Base-by-base conservation (phyloP, 768 basidiomycete species). In the Hebeloma cylindrosporum region DNA sequence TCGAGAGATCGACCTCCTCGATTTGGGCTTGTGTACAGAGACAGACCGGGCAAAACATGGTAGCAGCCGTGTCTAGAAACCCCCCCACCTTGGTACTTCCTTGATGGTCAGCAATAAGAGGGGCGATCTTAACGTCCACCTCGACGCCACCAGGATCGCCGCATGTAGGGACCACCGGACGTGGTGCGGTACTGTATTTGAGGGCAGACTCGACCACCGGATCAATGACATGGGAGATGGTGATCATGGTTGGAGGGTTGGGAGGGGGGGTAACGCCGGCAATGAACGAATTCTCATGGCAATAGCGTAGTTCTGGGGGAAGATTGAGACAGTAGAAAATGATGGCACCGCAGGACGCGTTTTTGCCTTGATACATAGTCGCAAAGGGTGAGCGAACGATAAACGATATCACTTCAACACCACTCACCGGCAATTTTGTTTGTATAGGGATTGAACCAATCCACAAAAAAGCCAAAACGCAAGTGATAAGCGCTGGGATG, bases 381-480 rank as follows among this genome's bases (percentile, higher is more conserved):
- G 20, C 4, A 27, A 18, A 37, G 23, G 10, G 10, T n/a, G n/a
- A n/a, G n/a, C n/a, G n/a, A n/a, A n/a, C n/a, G n/a, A n/a, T n/a
- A n/a, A n/a, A n/a, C n/a, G n/a, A n/a, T n/a, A n/a, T n/a, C n/a
- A n/a, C n/a, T n/a, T n/a, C n/a, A n/a, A n/a, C n/a, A n/a, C n/a
- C n/a, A n/a, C 35, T 47, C 40, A 32, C 50, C 46, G 20, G 63
- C 60, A 48, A 59, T 62, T 44, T 68, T 66, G 29, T 64, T 66
- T 3, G 52, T 47, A 29, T 48, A 64, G 1, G 62, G 66, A 56
- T 70, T 70, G 40, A 66, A 68, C 66, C 66, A 68, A 43, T 70
- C 64, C 40, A 66, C 49, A 47, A 60, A 68, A 6, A 66, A 20
- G 5, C 56, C 53, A 56, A 65, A 68, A 0, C 47, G 20, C 2